Percentiles rank a stretch among this genome's conserved stretches.
Conservation (phyloP, 139 green algal species). For the Coelastrella sp. region DNA sequence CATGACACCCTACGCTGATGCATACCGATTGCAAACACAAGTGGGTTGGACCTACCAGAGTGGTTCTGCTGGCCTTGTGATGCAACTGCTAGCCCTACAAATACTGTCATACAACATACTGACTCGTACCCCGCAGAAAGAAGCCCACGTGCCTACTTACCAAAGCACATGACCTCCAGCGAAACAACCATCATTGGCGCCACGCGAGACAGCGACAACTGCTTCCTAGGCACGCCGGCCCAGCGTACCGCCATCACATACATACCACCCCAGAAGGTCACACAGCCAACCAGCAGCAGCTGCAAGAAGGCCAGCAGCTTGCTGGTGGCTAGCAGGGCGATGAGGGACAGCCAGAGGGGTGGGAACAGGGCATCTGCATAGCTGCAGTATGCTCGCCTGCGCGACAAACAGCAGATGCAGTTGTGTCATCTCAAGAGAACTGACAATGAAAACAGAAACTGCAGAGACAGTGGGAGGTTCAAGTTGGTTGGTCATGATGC, state of each 20-base stretch:
- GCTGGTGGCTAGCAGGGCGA: not conserved
- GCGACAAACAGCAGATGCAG: not conserved
- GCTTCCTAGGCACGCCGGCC: not conserved
- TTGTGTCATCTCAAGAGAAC: too few relatives aligned
- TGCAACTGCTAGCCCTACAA: too few relatives aligned
- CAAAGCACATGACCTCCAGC: conserved; percentile 24
- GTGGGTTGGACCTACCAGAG: too few relatives aligned
- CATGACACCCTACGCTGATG: too few relatives aligned
- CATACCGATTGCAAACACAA: too few relatives aligned
- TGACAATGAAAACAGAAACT: too few relatives aligned
- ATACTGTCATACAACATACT: too few relatives aligned
- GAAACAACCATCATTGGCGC: conserved; percentile 14
- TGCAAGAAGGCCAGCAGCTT: conserved; percentile 32
- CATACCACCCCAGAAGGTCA: conserved; percentile 26
- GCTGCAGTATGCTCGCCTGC: conserved; percentile 50
- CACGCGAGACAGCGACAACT: not conserved
- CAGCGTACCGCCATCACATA: conserved; percentile 12
- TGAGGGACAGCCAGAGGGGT: conserved; percentile 28
- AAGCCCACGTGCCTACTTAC: not conserved
- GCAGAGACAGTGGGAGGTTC: too few relatives aligned
- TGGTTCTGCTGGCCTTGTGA: too few relatives aligned
- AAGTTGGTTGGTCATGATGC: too few relatives aligned
- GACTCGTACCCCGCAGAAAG: too few relatives aligned
- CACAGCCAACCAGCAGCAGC: not conserved
- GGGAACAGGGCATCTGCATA: conserved; percentile 41